Evolutionary conservation across 2,329 filamentous ascomycete species (phyloP).

Genomic region (Aspergillus eucalypticola): DNA sequence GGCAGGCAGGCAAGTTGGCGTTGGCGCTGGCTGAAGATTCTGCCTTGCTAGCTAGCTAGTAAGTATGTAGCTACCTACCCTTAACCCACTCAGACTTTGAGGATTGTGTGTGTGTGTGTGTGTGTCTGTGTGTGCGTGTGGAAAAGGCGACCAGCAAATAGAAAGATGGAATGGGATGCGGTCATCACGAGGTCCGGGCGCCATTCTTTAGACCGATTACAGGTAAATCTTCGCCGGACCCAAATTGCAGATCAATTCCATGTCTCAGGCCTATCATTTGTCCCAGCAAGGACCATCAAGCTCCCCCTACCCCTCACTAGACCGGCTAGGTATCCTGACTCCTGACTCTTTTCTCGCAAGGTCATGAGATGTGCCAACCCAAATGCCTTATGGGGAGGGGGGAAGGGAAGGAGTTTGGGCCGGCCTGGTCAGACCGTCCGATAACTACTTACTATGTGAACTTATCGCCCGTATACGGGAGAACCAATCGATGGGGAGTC

Average conservation of each 20-base stretch:
- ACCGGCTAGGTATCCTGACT: neutral
- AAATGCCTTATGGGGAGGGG: neutral
- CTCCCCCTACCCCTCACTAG: neutral
- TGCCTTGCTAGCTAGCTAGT: neutral
- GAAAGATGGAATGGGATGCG: conserved; percentile 2
- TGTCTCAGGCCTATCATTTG: conserved; percentile 6
- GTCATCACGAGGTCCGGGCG: conserved; percentile 7
- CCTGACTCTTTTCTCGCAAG: neutral
- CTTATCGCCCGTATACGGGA: neutral
- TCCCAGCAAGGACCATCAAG: neutral
- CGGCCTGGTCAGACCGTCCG: neutral
- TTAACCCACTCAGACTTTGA: neutral
- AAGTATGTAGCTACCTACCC: neutral
- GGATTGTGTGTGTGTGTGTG: no score
- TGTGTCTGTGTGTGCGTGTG: no score
- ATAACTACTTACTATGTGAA: neutral
- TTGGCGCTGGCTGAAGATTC: neutral
- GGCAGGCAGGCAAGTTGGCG: no score
- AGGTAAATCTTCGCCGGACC: conserved; percentile 1
- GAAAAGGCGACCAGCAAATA: neutral
- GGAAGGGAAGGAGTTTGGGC: no score
- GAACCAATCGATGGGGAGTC: neutral
- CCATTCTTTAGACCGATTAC: conserved; percentile 5
- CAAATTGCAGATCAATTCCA: conserved; percentile 7
- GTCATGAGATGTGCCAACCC: neutral